These are phyloP conservation scores for Chamaecyparis obtusa DNA, from an alignment of 75 land plant species.

Conservation along the genomic window DNA sequence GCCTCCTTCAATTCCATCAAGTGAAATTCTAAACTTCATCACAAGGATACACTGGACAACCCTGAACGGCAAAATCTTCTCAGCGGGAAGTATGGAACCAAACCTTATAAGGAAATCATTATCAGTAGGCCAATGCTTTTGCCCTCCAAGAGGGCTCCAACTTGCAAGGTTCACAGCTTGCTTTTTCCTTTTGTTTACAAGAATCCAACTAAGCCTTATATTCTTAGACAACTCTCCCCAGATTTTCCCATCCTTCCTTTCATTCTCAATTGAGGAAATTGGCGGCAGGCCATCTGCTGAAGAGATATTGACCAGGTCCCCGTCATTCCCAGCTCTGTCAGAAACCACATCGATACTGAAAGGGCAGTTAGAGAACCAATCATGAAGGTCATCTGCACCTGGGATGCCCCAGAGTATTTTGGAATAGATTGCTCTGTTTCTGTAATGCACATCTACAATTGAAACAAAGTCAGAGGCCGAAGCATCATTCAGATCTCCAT, in stretches of 20 bases:
- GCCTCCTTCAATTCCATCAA: not conserved
- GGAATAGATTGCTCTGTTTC: conserved; percentile 29
- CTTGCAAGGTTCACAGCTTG: conserved; percentile 43
- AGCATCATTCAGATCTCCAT: conserved; percentile 21
- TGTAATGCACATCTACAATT: conserved; percentile 36
- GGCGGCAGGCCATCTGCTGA: conserved; percentile 4
- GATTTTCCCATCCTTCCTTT: conserved; percentile 29
- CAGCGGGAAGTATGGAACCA: conserved; percentile 33
- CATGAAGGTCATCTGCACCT: conserved; percentile 19
- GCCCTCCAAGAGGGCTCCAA: conserved; percentile 38
- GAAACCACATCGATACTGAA: conserved; percentile 33
- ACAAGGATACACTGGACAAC: conserved; percentile 31
- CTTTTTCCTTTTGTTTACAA: conserved; percentile 25
- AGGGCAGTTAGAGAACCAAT: conserved; percentile 45
- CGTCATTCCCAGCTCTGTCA: conserved; percentile 14
- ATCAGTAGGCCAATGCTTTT: conserved; percentile 46
- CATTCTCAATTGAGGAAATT: conserved; percentile 20
- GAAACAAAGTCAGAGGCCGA: conserved; percentile 38
- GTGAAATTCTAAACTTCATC: conserved; percentile 21
- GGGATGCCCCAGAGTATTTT: conserved; percentile 31
- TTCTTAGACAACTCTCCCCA: conserved; percentile 36
- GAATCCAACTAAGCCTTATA: conserved; percentile 43
- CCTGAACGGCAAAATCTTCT: not conserved
- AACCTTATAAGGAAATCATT: conserved; percentile 32
- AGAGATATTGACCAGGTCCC: conserved; percentile 8